Conservation (phyloP, 2,329 filamentous ascomycete species). For the Herpotrichia juniperi region DNA sequence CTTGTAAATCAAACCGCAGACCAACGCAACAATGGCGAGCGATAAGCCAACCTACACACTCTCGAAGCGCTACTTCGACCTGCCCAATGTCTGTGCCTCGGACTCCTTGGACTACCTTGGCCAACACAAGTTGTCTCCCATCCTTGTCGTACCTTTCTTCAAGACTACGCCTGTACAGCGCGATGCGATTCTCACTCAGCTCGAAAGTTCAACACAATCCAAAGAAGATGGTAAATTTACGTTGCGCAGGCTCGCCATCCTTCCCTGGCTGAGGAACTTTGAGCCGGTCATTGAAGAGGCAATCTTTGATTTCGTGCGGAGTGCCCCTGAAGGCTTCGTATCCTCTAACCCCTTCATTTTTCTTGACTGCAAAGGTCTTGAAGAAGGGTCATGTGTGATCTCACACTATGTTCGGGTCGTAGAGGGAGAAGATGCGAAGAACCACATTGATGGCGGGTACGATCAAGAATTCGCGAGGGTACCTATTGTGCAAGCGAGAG, state of each 20-base stretch:
- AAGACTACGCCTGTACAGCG: neutral
- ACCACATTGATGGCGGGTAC: neutral
- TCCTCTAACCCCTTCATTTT: neutral
- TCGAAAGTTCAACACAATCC: neutral
- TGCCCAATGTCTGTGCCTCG: neutral
- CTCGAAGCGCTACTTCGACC: neutral
- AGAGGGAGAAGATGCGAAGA: neutral
- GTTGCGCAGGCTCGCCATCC: neutral
- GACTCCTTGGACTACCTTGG: no score
- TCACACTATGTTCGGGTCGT: neutral
- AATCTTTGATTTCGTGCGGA: neutral
- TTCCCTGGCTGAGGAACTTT: constrained; percentile 4
- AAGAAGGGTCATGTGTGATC: neutral
- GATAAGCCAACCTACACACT: neutral
- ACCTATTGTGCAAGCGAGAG: neutral
- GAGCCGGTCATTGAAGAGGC: neutral
- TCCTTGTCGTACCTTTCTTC: neutral
- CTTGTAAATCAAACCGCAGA: no score
- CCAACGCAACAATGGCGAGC: no score
- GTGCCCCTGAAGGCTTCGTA: neutral
- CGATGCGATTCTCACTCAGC: neutral
- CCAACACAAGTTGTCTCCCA: neutral
- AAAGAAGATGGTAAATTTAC: no score
- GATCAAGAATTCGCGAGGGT: constrained; percentile 4
- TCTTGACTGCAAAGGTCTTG: neutral